phyloP scores from a whole-genome alignment of 2,329 filamentous ascomycete genomes.

The Cordyceps cicadae region DNA sequence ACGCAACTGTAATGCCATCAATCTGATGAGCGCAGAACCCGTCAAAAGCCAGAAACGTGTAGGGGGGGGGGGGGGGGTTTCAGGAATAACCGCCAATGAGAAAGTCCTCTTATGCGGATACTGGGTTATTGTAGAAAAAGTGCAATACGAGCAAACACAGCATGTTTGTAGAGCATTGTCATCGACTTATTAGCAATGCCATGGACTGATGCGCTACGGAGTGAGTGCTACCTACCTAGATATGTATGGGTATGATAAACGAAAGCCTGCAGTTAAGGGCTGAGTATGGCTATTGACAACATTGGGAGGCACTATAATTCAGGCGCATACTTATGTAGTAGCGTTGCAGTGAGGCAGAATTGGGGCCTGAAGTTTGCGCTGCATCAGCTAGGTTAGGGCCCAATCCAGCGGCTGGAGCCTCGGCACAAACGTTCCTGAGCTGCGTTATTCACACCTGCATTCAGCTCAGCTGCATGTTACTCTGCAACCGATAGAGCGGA shows the following conservation, averaged over 20 bases:
- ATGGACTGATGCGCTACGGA: background rate
- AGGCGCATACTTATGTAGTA: background rate
- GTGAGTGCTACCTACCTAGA: no score
- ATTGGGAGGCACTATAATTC: background rate
- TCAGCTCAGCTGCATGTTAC: background rate
- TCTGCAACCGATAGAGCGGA: background rate
- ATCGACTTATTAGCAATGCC: no score
- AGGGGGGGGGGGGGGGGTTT: no score
- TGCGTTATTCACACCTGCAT: background rate
- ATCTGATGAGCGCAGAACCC: no score
- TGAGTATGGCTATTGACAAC: background rate
- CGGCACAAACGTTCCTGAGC: background rate
- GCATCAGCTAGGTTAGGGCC: background rate
- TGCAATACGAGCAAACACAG: no score
- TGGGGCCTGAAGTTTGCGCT: background rate
- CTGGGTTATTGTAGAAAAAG: no score
- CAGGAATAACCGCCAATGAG: no score
- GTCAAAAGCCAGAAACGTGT: no score
- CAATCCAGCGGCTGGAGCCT: background rate
- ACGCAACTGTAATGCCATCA: no score
- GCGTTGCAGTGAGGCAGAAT: conserved; percentile 4
- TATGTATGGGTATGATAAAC: background rate
- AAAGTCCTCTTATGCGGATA: no score
- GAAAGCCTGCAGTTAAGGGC: background rate
- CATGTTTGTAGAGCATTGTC: no score